Conservation (phyloP, 257 asterid genomes). For the Nicotiana tabacum region DNA sequence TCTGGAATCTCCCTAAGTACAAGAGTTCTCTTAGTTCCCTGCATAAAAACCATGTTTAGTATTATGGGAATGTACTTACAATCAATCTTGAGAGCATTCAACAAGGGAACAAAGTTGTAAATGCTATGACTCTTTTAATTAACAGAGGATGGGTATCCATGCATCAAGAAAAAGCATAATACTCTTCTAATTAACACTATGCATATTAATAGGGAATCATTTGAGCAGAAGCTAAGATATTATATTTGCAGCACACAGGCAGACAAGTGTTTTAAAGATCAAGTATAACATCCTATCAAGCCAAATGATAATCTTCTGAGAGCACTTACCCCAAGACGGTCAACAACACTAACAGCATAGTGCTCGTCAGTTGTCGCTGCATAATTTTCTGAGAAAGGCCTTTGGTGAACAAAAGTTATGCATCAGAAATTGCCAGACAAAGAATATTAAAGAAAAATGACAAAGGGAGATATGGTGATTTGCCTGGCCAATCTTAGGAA, state of each 20-base stretch:
- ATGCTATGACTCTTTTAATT: background rate
- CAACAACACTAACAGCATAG: conserved; percentile 64
- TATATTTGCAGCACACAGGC: conserved; percentile 1
- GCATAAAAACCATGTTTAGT: conserved; percentile 15
- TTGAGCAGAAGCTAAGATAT: background rate
- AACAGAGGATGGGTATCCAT: background rate
- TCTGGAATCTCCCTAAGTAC: conserved; percentile 88
- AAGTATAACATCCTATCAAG: conserved; percentile 4
- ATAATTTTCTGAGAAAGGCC: conserved; percentile 82
- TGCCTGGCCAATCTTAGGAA: background rate
- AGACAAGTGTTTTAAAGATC: background rate
- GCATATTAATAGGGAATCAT: background rate
- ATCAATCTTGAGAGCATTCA: background rate
- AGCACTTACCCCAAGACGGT: conserved; percentile 64
- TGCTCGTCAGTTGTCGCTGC: conserved; percentile 49
- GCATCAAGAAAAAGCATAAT: background rate
- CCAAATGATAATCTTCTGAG: conserved; percentile 12
- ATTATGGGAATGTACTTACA: background rate
- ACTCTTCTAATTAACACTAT: background rate
- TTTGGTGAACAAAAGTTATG: conserved; percentile 27
- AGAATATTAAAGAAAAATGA: background rate
- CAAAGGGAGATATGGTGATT: background rate
- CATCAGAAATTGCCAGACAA: background rate
- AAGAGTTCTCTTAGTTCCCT: conserved; percentile 78
- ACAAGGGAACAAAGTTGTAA: background rate